These are phyloP conservation scores for Kwoniella dendrophila DNA, from an alignment of 768 basidiomycete species.

Conservation along the genomic window DNA sequence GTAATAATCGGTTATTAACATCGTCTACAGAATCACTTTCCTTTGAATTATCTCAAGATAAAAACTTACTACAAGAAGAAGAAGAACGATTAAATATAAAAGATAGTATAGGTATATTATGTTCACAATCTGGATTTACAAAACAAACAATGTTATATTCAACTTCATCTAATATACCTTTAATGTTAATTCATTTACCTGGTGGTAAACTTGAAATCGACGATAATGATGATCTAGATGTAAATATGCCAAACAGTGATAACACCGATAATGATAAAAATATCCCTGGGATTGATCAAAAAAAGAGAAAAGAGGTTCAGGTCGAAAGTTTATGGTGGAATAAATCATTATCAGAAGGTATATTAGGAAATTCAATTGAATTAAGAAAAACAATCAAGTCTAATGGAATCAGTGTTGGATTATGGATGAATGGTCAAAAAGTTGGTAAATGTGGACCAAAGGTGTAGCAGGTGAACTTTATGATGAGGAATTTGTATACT, in stretches of 20 bases:
- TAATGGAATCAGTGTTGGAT: conserved; percentile 15
- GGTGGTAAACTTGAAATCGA: conserved; percentile 39
- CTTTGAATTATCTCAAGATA: neutral
- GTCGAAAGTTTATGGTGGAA: conserved; percentile 70
- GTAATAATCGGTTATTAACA: too few relatives aligned
- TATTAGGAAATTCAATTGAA: conserved; percentile 67
- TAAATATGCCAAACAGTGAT: too few relatives aligned
- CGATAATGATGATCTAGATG: neutral
- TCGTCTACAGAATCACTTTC: neutral
- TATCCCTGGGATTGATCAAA: too few relatives aligned
- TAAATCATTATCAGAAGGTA: conserved; percentile 64
- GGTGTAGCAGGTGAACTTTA: neutral
- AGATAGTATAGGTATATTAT: conserved; percentile 71
- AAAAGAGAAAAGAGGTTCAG: conserved; percentile 22
- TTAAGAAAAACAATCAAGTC: conserved; percentile 61
- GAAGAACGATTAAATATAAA: neutral
- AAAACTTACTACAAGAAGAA: neutral
- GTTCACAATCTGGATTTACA: conserved; percentile 81
- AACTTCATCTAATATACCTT: conserved; percentile 73
- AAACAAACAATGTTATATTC: conserved; percentile 69
- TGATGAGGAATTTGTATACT: too few relatives aligned
- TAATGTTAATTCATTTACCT: conserved; percentile 78
- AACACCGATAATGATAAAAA: too few relatives aligned
- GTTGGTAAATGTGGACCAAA: conserved; percentile 26
- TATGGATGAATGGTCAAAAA: conserved; percentile 27